These are phyloP conservation scores for Lentinus polychrous DNA, from an alignment of 1,284 basidiomycete species.

Conservation along the genomic window DNA sequence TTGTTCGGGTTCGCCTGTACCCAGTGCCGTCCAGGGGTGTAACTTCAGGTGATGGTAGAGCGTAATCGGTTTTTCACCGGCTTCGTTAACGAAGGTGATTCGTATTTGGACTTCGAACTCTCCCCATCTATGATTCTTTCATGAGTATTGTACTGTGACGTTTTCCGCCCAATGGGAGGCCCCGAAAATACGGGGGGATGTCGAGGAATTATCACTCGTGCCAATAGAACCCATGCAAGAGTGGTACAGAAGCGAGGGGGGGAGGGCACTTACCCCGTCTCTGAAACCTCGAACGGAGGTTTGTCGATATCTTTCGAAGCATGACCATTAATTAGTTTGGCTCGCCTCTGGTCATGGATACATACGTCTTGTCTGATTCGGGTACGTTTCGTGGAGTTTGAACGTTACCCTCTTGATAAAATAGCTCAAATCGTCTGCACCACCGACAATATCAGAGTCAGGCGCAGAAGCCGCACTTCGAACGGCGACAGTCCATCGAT, in stretches of 20 bases:
- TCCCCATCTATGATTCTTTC: conserved; percentile 98
- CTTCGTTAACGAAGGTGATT: conserved; percentile 88
- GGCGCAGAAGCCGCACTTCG: conserved; percentile 67
- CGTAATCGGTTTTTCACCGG: conserved; percentile 85
- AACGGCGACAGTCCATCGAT: conserved; percentile 95
- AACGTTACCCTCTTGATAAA: conserved; percentile 95
- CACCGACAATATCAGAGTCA: conserved; percentile 71
- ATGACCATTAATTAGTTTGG: not conserved
- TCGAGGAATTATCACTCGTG: too few relatives aligned
- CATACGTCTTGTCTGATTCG: conserved; percentile 85
- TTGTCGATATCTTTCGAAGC: conserved; percentile 75
- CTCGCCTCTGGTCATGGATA: conserved; percentile 1
- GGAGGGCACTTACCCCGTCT: conserved; percentile 68
- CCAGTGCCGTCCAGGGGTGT: conserved; percentile 78
- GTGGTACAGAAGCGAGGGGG: not conserved
- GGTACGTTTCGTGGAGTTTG: conserved; percentile 96
- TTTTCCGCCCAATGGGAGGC: too few relatives aligned
- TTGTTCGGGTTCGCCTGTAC: conserved; percentile 50
- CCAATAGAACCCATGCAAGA: too few relatives aligned
- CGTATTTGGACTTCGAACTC: conserved; percentile 97
- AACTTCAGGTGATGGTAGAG: conserved; percentile 93
- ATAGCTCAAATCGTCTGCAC: conserved; percentile 81
- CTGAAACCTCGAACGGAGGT: conserved; percentile 90
- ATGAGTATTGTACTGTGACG: too few relatives aligned
- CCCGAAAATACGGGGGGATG: too few relatives aligned